Evolutionary conservation across 768 basidiomycete species (phyloP), one percentile per base, ranked within the genome.

Genomic region (Imleria badia): DNA sequence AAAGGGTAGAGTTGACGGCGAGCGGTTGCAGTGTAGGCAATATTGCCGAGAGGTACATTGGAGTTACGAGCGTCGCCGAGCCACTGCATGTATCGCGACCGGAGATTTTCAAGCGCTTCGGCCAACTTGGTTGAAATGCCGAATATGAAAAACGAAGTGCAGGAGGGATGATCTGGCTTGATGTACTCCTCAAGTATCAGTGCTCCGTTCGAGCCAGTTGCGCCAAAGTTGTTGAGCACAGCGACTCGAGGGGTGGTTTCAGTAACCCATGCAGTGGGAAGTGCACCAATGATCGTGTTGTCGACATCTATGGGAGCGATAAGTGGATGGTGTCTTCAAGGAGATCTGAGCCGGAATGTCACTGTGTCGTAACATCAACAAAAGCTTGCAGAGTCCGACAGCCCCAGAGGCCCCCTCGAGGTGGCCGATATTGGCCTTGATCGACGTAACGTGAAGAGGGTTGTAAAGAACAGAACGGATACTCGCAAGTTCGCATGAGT

Each of bases 391-490:
- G 6, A 91, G 76, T 17, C 87, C 80, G 8, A 85, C 84, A 6
- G 83, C 80, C 1, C 89, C 88, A 12, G 87, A 89, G 13, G 88
- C 87, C 1, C 86, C 86, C 64, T 89, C 89, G 5, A 86, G 72
- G 63, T 91, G 89, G 0, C 89, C 88, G 22, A 89, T 80, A 62
- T 89, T 89, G 10, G 80, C 84, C 59, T 89, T 89, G 59, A 89
- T 73, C 3, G 85, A 86, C 8, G 84, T 83, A 20, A 90, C 68
- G 60, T 87, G 79, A 19, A 91, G 79, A 14, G 80, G 80, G 48
- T 83, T 82, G 52, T 70, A 73, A 52, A 90, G 78, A 30, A 84
- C 78, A 14, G 66, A 72, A 34, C 85, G 77, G 53, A 90, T 79
- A 45, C 84, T 83, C 54, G 81, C 78, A 35, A 89, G 61, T 63